Conservation (phyloP, 148 eudicot genomes). For the Persicaria tinctoria region DNA sequence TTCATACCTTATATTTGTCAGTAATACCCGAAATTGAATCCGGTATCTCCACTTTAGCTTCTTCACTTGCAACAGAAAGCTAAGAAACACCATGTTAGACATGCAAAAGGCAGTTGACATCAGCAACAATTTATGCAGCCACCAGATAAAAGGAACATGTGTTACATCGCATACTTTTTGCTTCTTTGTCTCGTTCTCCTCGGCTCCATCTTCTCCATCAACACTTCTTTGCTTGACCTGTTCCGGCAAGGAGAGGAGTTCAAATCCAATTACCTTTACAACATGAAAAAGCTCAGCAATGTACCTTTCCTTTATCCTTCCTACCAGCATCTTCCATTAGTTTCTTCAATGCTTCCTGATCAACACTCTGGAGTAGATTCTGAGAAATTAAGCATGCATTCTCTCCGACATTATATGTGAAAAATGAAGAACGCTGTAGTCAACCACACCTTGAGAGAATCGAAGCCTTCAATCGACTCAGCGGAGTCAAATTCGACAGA, state of each 20-base stretch:
- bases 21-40: conserved; percentile 44
- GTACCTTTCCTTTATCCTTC: conserved; percentile 21
- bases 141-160: background rate
- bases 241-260: background rate
- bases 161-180: conserved; percentile 27
- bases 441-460: conserved; percentile 49
- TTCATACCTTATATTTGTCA: conserved; percentile 55
- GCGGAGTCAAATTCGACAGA: conserved; percentile 21
- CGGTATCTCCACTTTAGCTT: conserved; percentile 28
- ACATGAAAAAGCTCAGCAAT: background rate
- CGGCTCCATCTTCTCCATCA: conserved; percentile 18
- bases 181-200: conserved; percentile 31
- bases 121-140: background rate
- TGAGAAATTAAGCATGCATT: background rate
- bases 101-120: background rate
- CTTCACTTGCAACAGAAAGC: conserved; percentile 26
- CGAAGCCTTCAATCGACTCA: conserved; percentile 48
- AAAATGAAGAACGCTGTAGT: background rate
- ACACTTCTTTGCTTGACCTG: conserved; percentile 23
- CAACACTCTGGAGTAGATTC: conserved; percentile 31
- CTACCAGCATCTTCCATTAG: conserved; percentile 19
- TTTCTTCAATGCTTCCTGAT: conserved; percentile 50
- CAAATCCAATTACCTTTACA: background rate
- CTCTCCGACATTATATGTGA: background rate
- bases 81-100: background rate